These are phyloP conservation scores for Pichia thaimueangensis DNA, from an alignment of 805 yeast genomes.

Conservation along the genomic window DNA sequence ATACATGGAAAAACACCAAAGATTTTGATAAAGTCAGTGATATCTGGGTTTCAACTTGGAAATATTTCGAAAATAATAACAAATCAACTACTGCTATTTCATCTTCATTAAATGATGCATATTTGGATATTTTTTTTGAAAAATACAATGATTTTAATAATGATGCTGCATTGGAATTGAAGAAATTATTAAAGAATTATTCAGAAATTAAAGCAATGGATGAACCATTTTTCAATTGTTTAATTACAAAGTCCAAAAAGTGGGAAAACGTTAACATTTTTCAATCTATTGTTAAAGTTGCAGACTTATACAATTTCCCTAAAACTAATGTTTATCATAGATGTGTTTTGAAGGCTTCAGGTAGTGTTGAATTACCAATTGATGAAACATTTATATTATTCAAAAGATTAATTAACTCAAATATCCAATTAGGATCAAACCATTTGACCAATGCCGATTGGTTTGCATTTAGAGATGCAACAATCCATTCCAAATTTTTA, in stretches of 20 bases:
- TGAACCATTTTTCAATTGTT: slow-evolving; percentile 77
- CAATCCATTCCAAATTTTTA: slow-evolving; percentile 34
- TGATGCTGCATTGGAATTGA: slow-evolving; percentile 51
- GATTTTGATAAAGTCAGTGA: slow-evolving; percentile 51
- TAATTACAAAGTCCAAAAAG: slow-evolving; percentile 53
- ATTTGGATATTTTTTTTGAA: slow-evolving; percentile 65
- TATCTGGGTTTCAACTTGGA: slow-evolving; percentile 57
- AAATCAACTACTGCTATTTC: slow-evolving; percentile 60
- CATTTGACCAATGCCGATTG: slow-evolving; percentile 77
- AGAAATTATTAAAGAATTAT: slow-evolving; percentile 49
- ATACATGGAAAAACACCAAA: slow-evolving; percentile 49
- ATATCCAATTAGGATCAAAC: slow-evolving; percentile 42
- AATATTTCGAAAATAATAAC: slow-evolving; percentile 41
- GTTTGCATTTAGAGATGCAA: slow-evolving; percentile 80
- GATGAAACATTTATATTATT: slow-evolving; percentile 42
- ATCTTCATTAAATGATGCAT: slow-evolving; percentile 61
- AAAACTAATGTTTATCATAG: slow-evolving; percentile 68
- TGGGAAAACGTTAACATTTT: slow-evolving; percentile 66
- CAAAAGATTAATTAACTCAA: slow-evolving; percentile 31
- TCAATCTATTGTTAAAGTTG: slow-evolving; percentile 56
- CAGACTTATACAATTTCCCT: slow-evolving; percentile 49
- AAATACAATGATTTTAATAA: slow-evolving; percentile 44
- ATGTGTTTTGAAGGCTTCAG: slow-evolving; percentile 65
- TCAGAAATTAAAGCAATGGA: slow-evolving; percentile 54
- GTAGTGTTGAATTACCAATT: slow-evolving; percentile 47